Evolutionary conservation across 169 alveolate species (phyloP).

Genomic region (Cystoisospora suis): DNA sequence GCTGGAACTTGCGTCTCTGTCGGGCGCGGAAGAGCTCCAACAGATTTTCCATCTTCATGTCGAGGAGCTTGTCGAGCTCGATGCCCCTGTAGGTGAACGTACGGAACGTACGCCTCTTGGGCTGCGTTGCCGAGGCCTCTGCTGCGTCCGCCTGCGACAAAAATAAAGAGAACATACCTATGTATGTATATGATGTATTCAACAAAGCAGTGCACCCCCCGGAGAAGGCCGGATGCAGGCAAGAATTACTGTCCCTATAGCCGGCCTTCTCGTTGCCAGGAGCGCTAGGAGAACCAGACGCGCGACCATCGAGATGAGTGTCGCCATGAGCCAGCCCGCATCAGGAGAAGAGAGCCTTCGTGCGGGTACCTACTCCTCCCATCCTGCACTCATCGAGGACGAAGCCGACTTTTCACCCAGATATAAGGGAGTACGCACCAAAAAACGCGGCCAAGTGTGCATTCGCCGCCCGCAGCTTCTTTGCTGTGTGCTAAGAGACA

Average conservation of each 20-base stretch:
- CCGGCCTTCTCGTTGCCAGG: neutral
- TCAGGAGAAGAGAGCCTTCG: no score
- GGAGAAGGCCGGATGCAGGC: neutral
- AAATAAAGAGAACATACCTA: neutral
- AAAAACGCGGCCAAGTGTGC: no score
- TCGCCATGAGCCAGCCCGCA: no score
- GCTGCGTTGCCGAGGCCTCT: constrained; percentile 70
- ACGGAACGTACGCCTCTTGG: constrained; percentile 96
- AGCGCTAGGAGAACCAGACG: no score
- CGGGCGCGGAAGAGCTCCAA: constrained; percentile 94
- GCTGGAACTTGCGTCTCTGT: constrained; percentile 94
- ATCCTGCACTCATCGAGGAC: no score
- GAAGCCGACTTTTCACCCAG: no score
- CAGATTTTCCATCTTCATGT: constrained; percentile 89
- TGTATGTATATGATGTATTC: neutral
- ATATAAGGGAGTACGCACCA: no score
- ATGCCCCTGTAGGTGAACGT: constrained; percentile 97
- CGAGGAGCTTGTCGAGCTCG: constrained; percentile 90
- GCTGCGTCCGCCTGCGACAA: constrained; percentile 61
- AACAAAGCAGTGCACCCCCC: neutral
- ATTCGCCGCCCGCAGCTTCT: no score
- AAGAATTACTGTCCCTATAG: neutral
- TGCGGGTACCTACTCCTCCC: no score
- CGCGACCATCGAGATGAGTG: no score
- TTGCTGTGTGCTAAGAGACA: no score